Evolutionary conservation across 2,329 filamentous ascomycete genomes (phyloP), one percentile per base, ranked within the genome.

Genomic region (Pseudocercospora vitis): DNA sequence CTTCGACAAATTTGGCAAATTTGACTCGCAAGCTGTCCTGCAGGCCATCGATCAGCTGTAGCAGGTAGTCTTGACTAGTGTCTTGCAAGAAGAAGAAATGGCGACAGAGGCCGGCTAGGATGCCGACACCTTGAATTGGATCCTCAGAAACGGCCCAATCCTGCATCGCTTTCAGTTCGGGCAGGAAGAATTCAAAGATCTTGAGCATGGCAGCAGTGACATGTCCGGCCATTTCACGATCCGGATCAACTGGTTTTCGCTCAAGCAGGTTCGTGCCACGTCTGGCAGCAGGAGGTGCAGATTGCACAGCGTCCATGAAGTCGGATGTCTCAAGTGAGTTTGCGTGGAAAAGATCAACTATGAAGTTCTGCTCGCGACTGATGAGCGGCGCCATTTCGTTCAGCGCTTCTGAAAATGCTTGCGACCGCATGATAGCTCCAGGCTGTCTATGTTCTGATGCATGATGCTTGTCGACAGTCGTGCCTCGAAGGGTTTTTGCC

Each of bases 281-380:
- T 42, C 92, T 83, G 31, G 85, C 79, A 35, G 84, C 81, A 5
- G 91, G 89, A 19, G 80, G 74, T 1, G 78, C 78, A 2, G 81
- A 79, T 16, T 81, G 78, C 14, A 96, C 86, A 2, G 86, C 81
- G 60, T 97, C 94, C 1, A 87, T 80, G 67, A 96, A 97, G 67
- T 96, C 91, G 12, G 82, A 74, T 29, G 84, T 86, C 64, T 91
- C 86, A 23, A 92, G 78, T 1, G 90, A 95, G n/a, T 87, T 89
- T 21, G 94, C 84, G 64, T 97, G 92, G 80, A 97, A 97, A 71
- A 96, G 94, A 63, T 95, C 90, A n/a, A 96, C 85, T 45, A 96
- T 79, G 68, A 97, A 99, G 68, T 96, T 97, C 70, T 99, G 92
- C 73, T 99, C 94, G 70, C 92, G 91, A 63, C 90, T 86, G 54